Percentiles rank a stretch among this genome's conserved stretches.
Conservation (phyloP, 2,329 filamentous ascomycete species). For the Aspergillus fischeri region DNA sequence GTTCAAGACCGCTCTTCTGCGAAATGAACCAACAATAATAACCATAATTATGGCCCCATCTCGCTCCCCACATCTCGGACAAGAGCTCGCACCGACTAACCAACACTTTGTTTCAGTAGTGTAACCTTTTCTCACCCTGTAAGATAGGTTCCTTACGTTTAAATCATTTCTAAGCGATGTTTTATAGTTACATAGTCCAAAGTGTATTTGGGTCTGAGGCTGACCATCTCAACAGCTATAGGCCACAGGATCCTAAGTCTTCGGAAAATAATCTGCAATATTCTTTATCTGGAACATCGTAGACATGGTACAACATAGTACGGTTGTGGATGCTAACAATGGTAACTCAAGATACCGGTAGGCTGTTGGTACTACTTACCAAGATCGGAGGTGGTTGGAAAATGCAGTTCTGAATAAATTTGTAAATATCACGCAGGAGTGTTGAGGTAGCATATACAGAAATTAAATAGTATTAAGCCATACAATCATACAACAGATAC, state of each 20-base stretch:
- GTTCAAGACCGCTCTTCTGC: slow-evolving; percentile 5
- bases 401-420: not conserved
- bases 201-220: not conserved
- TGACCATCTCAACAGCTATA: not conserved
- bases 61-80: slow-evolving; percentile 7
- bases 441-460: not conserved
- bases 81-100: not conserved
- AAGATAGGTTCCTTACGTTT: not conserved
- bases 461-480: not conserved
- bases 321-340: not conserved
- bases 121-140: not conserved
- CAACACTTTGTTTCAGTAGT: not conserved
- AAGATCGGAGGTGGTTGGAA: not conserved
- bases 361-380: not conserved
- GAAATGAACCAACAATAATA: slow-evolving; percentile 8
- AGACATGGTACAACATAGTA: not conserved
- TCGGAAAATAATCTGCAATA: not conserved
- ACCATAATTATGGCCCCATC: slow-evolving; percentile 2
- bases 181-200: not conserved
- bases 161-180: not conserved
- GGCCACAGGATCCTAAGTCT: not conserved
- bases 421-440: not conserved
- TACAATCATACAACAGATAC: no score
- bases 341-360: not conserved
- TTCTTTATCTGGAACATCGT: not conserved